Conservation (phyloP, 139 green algal genomes). For the Ettlia oleoabundans region DNA sequence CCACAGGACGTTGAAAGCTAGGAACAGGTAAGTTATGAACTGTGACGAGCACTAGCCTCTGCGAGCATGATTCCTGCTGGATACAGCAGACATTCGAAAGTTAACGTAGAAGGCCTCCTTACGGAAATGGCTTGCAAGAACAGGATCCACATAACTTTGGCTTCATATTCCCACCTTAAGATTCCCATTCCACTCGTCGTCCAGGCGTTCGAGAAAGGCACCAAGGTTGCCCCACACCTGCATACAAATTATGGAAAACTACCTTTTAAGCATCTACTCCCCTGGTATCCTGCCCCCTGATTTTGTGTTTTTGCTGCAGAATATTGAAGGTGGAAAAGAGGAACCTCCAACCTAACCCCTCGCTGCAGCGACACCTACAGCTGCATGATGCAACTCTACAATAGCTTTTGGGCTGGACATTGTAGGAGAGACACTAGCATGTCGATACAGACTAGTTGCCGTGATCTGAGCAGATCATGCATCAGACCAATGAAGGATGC, state of each 20-base stretch:
- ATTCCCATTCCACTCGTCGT: slow-evolving; percentile 98
- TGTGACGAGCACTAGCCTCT: neutral
- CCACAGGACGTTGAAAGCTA: too few relatives aligned
- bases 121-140: neutral
- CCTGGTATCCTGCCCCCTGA: too few relatives aligned
- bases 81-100: neutral
- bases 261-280: neutral
- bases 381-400: too few relatives aligned
- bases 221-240: slow-evolving; percentile 94
- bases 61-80: neutral
- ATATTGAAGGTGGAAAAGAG: too few relatives aligned
- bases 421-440: neutral
- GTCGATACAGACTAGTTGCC: neutral
- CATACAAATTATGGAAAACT: neutral
- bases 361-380: too few relatives aligned
- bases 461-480: too few relatives aligned
- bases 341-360: too few relatives aligned
- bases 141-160: neutral
- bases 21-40: neutral
- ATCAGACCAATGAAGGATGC: neutral
- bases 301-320: too few relatives aligned
- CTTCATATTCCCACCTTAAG: slow-evolving; percentile 79
- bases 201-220: slow-evolving; percentile 94
- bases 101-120: neutral
- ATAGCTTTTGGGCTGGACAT: too few relatives aligned